Conservation (phyloP, 2,329 filamentous ascomycete genomes). For the Nannizziopsis arthrosporioides region DNA sequence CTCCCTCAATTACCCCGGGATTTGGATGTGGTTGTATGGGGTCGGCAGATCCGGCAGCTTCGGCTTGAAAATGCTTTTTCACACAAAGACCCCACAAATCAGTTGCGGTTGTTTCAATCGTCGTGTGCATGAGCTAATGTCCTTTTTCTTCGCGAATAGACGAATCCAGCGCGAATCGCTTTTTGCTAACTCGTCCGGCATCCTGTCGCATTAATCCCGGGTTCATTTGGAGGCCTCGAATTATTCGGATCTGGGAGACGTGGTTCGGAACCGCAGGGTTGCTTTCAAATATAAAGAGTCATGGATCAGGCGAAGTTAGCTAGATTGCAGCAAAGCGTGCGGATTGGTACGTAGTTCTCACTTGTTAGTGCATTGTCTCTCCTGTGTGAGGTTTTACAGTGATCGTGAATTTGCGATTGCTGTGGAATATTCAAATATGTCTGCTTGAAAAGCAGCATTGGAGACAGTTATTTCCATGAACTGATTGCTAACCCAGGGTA, state of each 20-base stretch:
- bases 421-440: neutral
- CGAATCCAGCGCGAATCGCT: neutral
- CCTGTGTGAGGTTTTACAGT: neutral
- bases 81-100: slow-evolving; percentile 11
- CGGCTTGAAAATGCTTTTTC: neutral
- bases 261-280: slow-evolving; percentile 1
- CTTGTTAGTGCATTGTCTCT: neutral
- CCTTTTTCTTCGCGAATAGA: neutral
- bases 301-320: slow-evolving; percentile 58
- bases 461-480: too few species aligned
- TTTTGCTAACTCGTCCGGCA: neutral
- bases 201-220: neutral
- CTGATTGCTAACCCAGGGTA: neutral
- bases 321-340: slow-evolving; percentile 53
- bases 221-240: slow-evolving; percentile 3
- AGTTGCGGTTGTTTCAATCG: slow-evolving; percentile 8
- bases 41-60: neutral
- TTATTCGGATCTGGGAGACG: neutral
- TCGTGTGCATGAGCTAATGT: slow-evolving; percentile 5
- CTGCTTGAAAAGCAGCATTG: too few species aligned
- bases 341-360: slow-evolving; percentile 52
- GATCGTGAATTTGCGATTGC: neutral
- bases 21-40: neutral
- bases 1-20: neutral
- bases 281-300: slow-evolving; percentile 19